Conservation (phyloP, 2,329 filamentous ascomycete species). For the Talaromyces sp. region DNA sequence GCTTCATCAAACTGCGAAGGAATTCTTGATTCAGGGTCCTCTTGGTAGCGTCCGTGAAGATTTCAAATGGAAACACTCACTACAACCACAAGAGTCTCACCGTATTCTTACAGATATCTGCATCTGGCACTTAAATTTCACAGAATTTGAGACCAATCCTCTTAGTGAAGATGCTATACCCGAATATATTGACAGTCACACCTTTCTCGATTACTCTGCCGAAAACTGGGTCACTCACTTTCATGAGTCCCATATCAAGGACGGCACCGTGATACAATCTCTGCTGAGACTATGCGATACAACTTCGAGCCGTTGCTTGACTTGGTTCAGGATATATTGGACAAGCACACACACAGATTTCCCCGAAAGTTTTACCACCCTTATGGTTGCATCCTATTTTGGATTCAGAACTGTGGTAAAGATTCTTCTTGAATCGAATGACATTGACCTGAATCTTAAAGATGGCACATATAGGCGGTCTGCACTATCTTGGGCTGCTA, state of each 20-base stretch:
- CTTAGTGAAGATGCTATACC: background rate
- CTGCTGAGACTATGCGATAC: background rate
- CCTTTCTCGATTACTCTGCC: background rate
- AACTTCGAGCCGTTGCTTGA: background rate
- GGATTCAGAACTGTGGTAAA: background rate
- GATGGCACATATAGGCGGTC: background rate
- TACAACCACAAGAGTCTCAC: background rate
- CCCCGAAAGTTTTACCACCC: background rate
- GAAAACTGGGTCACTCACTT: background rate
- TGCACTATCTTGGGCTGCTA: background rate
- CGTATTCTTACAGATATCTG: background rate
- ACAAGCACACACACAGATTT: background rate
- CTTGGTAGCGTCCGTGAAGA: no score
- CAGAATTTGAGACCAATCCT: background rate
- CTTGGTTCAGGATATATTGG: background rate
- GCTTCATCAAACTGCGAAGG: constrained; percentile 37
- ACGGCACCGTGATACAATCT: background rate
- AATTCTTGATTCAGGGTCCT: constrained; percentile 24
- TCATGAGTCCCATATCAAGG: background rate
- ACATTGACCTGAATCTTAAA: background rate
- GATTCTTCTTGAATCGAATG: background rate
- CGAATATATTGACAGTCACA: background rate
- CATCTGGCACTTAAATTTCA: background rate
- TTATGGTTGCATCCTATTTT: background rate
- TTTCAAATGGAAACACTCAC: background rate